These are phyloP conservation scores for Trichoderma atroviride DNA, from an alignment of 2,329 filamentous ascomycete genomes.

Conservation along the genomic window DNA sequence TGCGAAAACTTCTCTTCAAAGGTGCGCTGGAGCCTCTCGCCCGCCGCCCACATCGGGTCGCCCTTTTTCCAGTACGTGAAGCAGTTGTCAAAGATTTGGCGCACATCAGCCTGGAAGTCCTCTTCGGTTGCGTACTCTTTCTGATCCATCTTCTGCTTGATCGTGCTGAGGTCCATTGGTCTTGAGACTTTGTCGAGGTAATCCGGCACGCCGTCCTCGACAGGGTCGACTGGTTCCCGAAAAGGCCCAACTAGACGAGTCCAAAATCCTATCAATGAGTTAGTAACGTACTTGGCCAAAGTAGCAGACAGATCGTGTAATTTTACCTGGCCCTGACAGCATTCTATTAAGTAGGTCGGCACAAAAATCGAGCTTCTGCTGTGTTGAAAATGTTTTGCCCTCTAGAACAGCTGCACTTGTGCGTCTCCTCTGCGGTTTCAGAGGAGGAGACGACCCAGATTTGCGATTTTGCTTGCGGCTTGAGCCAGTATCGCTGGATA, in stretches of 20 bases:
- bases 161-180: conserved; percentile 64
- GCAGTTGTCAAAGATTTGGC: conserved; percentile 65
- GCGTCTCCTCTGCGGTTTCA: conserved; percentile 44
- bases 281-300: not conserved
- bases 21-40: conserved; percentile 60
- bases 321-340: conserved; percentile 61
- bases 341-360: conserved; percentile 60
- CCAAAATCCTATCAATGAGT: conserved; percentile 57
- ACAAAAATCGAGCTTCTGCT: conserved; percentile 60
- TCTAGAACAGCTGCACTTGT: conserved; percentile 40
- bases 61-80: conserved; percentile 64
- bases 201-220: conserved; percentile 60
- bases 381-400: conserved; percentile 39
- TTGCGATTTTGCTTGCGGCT: conserved; percentile 32
- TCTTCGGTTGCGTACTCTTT: conserved; percentile 54
- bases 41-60: conserved; percentile 57
- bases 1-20: conserved; percentile 62
- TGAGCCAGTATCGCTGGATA: not conserved
- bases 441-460: conserved; percentile 35
- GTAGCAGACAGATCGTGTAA: not conserved
- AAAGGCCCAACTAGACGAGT: conserved; percentile 67
- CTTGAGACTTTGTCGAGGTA: conserved; percentile 63
- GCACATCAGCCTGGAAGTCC: conserved; percentile 60
- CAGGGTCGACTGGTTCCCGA: conserved; percentile 60
- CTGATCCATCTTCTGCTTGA: conserved; percentile 62